Percentiles rank a stretch among this genome's conserved stretches.
phyloP scores from a whole-genome alignment of 805 yeast species.

The Torulaspora quercuum region DNA sequence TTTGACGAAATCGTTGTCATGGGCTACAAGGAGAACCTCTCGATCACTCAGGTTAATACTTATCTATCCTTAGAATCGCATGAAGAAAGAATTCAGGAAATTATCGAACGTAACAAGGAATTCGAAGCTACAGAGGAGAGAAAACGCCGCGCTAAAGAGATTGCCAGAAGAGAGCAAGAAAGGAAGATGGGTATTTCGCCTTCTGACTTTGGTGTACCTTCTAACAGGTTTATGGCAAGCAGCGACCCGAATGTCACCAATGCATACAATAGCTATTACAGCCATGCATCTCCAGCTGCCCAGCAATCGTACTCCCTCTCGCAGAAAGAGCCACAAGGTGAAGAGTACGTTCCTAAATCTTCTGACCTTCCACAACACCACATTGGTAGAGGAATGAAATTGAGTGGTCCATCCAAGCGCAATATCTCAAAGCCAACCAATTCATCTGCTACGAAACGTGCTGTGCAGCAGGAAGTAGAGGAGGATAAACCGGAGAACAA shows the following conservation, averaged over 20 bases:
- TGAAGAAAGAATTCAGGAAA: slow-evolving; percentile 97
- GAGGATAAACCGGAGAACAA: slow-evolving; percentile 48
- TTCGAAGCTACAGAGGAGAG: slow-evolving; percentile 96
- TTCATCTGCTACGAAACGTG: slow-evolving; percentile 16
- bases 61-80: slow-evolving; percentile 97
- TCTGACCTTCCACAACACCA: slow-evolving; percentile 10
- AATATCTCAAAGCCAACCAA: slow-evolving; percentile 13
- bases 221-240: slow-evolving; percentile 27
- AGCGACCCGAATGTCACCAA: slow-evolving; percentile 37
- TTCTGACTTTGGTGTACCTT: slow-evolving; percentile 30
- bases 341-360: slow-evolving; percentile 8
- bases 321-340: slow-evolving; percentile 14
- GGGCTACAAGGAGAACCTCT: slow-evolving; percentile 87
- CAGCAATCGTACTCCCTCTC: slow-evolving; percentile 33
- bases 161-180: slow-evolving; percentile 66
- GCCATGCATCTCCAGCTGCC: slow-evolving; percentile 40
- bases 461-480: slow-evolving; percentile 18
- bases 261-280: slow-evolving; percentile 38
- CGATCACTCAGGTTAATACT: slow-evolving; percentile 76
- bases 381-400: slow-evolving; percentile 31
- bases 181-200: slow-evolving; percentile 35
- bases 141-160: slow-evolving; percentile 89
- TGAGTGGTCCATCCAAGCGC: slow-evolving; percentile 21
- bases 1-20: slow-evolving; percentile 89
- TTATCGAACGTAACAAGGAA: slow-evolving; percentile 94